These are phyloP conservation scores for Polyplosphaeria fusca DNA, from an alignment of 495 filamentous ascomycete species.

Conservation along the genomic window DNA sequence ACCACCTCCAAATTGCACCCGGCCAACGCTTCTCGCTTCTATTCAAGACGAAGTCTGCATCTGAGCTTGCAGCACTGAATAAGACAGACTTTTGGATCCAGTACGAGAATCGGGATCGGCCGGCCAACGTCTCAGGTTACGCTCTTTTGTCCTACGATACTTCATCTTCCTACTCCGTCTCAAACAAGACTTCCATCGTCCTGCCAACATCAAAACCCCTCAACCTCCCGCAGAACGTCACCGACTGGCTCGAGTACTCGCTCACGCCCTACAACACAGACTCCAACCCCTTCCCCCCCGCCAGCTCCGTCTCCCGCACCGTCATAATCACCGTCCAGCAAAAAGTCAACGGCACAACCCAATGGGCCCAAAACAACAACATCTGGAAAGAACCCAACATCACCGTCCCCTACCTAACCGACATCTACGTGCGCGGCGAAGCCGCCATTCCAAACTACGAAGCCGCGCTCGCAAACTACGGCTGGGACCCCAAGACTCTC, in stretches of 20 bases:
- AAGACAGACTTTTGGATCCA: not conserved
- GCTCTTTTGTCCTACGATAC: not conserved
- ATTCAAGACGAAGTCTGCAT: not conserved
- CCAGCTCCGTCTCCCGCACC: not conserved
- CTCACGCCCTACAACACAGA: not conserved
- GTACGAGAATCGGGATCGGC: conserved; percentile 1
- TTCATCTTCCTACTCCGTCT: not conserved
- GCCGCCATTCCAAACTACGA: conserved; percentile 32
- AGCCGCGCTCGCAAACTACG: conserved; percentile 45
- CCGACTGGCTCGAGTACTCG: conserved; percentile 6
- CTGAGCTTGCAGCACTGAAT: not conserved
- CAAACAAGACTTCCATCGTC: not conserved
- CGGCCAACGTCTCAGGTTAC: conserved; percentile 4
- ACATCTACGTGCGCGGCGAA: conserved; percentile 9
- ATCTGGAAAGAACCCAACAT: conserved; percentile 4
- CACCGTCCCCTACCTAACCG: conserved; percentile 2
- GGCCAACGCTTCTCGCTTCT: not conserved
- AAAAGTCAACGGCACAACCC: not conserved
- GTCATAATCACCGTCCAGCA: conserved; percentile 1
- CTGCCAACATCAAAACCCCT: conserved; percentile 1
- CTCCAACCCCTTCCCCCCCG: not conserved
- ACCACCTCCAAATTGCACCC: conserved; percentile 6
- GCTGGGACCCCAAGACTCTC: conserved; percentile 52
- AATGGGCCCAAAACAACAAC: conserved; percentile 4
- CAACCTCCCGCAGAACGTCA: not conserved